Percentiles rank a stretch among this genome's conserved stretches.
Evolutionary conservation across 2,329 filamentous ascomycete species (phyloP).

Genomic region (Penicillium nordicum): DNA sequence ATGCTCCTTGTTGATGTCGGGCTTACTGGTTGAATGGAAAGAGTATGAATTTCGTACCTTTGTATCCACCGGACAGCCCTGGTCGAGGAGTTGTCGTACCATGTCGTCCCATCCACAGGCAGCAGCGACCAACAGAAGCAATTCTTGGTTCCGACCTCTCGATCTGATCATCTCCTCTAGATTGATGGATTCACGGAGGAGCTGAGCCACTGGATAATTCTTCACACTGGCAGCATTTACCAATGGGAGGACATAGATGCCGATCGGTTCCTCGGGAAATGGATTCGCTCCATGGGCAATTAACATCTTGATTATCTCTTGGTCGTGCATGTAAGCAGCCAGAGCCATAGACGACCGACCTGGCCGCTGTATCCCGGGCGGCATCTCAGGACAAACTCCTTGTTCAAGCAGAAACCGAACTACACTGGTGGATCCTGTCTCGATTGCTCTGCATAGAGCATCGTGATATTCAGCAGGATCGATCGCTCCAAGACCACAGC

Average conservation of each 20-base stretch:
- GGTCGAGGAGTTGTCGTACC: neutral
- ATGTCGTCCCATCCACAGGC: neutral
- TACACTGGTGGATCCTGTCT: neutral
- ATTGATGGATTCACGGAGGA: neutral
- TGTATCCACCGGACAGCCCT: neutral
- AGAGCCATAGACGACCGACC: neutral
- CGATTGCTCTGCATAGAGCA: neutral
- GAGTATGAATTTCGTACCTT: neutral
- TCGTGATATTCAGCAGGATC: neutral
- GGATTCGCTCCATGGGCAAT: neutral
- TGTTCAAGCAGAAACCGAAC: neutral
- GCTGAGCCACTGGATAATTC: neutral
- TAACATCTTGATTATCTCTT: neutral
- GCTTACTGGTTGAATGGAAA: neutral
- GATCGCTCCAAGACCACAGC: neutral
- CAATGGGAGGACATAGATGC: neutral
- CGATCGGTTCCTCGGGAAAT: neutral
- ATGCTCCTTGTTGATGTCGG: neutral
- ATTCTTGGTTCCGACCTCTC: neutral
- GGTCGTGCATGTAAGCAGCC: neutral
- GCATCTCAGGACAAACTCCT: neutral
- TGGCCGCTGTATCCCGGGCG: neutral
- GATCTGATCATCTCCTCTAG: neutral
- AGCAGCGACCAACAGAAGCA: neutral
- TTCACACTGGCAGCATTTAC: neutral